These are phyloP conservation scores for Lecanicillium sp. DNA, from an alignment of 2,329 filamentous ascomycete genomes.

Conservation along the genomic window DNA sequence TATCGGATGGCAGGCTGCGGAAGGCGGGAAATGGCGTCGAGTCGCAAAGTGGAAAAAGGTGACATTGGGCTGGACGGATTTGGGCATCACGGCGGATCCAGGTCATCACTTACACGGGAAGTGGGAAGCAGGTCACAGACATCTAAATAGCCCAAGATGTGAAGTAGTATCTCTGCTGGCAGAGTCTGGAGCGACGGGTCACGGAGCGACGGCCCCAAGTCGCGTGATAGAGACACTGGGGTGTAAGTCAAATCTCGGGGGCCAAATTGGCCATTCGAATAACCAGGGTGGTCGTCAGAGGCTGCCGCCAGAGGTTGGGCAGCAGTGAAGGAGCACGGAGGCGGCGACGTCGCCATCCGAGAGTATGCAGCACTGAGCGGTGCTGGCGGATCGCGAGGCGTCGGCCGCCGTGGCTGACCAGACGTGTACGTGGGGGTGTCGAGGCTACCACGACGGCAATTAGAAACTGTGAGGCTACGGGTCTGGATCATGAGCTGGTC, in stretches of 20 bases:
- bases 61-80: slow-evolving; percentile 1
- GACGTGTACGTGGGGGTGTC: slow-evolving; percentile 7
- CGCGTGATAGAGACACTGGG: slow-evolving; percentile 7
- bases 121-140: slow-evolving; percentile 49
- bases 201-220: background rate
- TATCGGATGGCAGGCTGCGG: no score
- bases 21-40: background rate
- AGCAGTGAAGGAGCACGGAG: slow-evolving; percentile 8
- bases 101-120: slow-evolving; percentile 44
- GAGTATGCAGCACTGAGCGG: no score
- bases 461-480: slow-evolving; percentile 1
- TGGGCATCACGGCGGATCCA: background rate
- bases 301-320: slow-evolving; percentile 11
- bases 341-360: background rate
- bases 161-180: slow-evolving; percentile 51
- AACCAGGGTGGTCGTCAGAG: background rate
- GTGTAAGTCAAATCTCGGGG: slow-evolving; percentile 9
- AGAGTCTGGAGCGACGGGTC: slow-evolving; percentile 23
- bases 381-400: slow-evolving; percentile 9
- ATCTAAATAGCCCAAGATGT: slow-evolving; percentile 51
- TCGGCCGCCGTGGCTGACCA: background rate
- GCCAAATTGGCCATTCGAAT: background rate
- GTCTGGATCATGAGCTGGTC: slow-evolving; percentile 2
- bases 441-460: slow-evolving; percentile 8
- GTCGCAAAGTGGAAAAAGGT: background rate